phyloP scores from a whole-genome alignment of 2,329 filamentous ascomycete species.

The Ophiosphaerella herpotricha region DNA sequence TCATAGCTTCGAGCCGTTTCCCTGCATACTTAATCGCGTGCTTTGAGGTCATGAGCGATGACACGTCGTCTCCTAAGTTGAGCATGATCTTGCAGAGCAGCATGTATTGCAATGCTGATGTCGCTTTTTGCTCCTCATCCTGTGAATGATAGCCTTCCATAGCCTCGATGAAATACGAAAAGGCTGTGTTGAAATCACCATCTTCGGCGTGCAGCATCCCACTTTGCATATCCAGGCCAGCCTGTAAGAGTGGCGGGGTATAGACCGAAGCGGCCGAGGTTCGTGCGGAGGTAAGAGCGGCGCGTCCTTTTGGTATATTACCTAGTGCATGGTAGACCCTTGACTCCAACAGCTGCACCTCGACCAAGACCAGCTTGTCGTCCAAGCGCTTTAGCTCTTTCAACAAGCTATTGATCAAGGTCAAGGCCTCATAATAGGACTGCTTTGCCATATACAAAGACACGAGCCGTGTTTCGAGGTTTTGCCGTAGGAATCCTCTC shows the following conservation, averaged over 20 bases:
- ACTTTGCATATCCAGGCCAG: constrained; percentile 97
- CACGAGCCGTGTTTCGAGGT: constrained; percentile 94
- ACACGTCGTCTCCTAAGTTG: constrained; percentile 94
- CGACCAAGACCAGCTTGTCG: constrained; percentile 96
- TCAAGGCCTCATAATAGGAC: constrained; percentile 94
- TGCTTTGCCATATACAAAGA: constrained; percentile 96
- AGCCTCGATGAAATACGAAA: constrained; percentile 98
- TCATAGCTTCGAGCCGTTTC: constrained; percentile 97
- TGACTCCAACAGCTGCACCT: constrained; percentile 96
- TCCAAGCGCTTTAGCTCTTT: constrained; percentile 97
- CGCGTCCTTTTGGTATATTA: constrained; percentile 93
- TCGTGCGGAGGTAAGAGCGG: constrained; percentile 89
- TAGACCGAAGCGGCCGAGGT: constrained; percentile 97
- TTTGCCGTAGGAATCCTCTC: constrained; percentile 94
- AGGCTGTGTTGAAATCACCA: constrained; percentile 98
- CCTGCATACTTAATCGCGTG: constrained; percentile 96
- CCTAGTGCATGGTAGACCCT: constrained; percentile 96
- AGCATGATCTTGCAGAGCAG: constrained; percentile 99
- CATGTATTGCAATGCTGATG: constrained; percentile 99
- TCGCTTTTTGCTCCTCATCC: constrained; percentile 86
- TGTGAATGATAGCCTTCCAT: constrained; percentile 95
- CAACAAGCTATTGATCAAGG: constrained; percentile 93
- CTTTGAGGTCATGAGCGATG: constrained; percentile 91
- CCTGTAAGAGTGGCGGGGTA: constrained; percentile 91
- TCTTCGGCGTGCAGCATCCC: constrained; percentile 99